Conservation (phyloP, 352 stramenopile genomes). For the Pythium oligandrum region DNA sequence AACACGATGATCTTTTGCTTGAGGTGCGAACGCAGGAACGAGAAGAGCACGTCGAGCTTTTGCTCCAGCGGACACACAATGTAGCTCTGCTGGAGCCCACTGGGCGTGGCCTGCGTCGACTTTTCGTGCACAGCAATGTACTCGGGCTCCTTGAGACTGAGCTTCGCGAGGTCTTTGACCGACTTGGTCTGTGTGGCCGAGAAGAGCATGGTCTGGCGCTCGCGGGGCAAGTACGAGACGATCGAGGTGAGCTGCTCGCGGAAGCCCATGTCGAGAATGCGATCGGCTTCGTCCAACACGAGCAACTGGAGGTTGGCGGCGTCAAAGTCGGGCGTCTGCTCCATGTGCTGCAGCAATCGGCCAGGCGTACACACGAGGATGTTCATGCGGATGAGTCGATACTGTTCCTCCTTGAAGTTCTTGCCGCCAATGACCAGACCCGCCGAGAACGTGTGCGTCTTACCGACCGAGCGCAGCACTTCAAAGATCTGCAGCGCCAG, state of each 20-base stretch:
- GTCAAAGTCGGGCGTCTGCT: conserved; percentile 98
- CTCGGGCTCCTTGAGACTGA: conserved; percentile 94
- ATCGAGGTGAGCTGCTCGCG: conserved; percentile 97
- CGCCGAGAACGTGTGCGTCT: conserved; percentile 94
- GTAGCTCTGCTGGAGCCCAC: conserved; percentile 92
- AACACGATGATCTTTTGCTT: conserved; percentile 99
- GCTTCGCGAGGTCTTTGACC: conserved; percentile 94
- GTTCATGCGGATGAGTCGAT: conserved; percentile 93
- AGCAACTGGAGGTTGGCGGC: conserved; percentile 92
- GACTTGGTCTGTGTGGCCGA: conserved; percentile 97
- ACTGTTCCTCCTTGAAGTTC: conserved; percentile 93
- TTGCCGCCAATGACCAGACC: conserved; percentile 97
- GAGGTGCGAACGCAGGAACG: conserved; percentile 98
- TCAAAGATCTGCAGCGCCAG: conserved; percentile 99
- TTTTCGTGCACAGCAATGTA: conserved; percentile 97
- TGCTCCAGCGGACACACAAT: conserved; percentile 93
- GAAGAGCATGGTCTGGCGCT: conserved; percentile 96
- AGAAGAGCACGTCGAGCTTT: conserved; percentile 98
- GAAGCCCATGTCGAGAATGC: conserved; percentile 99
- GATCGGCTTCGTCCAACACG: conserved; percentile 99
- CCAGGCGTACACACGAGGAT: conserved; percentile 97
- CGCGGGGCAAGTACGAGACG: conserved; percentile 92
- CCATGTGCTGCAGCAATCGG: conserved; percentile 97
- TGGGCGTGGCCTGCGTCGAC: conserved; percentile 88
- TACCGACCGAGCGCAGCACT: conserved; percentile 94